These are phyloP conservation scores for Fraxinus dipetala DNA, from an alignment of 305 asterid species.

Conservation along the genomic window DNA sequence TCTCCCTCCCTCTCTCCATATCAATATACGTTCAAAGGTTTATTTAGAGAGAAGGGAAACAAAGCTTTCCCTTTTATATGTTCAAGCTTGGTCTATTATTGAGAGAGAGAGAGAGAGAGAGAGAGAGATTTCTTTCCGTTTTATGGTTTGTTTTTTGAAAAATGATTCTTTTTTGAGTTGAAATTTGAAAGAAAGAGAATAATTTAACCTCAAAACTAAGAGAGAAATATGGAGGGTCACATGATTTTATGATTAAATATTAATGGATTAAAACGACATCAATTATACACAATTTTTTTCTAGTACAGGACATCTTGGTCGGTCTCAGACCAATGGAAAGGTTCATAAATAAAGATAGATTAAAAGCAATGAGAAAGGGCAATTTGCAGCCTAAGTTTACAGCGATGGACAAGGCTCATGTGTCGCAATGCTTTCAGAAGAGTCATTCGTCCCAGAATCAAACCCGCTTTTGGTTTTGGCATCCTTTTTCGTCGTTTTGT, in stretches of 20 bases:
- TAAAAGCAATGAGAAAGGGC: background rate
- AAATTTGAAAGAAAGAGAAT: slow-evolving; percentile 12
- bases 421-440: background rate
- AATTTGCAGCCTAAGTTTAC: background rate
- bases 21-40: background rate
- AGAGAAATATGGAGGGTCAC: slow-evolving; percentile 25
- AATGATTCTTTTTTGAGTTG: background rate
- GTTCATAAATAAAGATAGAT: background rate
- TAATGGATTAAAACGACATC: background rate
- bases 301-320: background rate
- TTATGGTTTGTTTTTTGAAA: background rate
- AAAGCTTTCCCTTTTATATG: background rate
- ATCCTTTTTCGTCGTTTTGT: slow-evolving; percentile 35
- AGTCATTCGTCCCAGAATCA: slow-evolving; percentile 14
- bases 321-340: background rate
- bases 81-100: background rate
- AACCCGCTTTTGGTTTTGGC: slow-evolving; percentile 18
- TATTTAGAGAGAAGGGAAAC: slow-evolving; percentile 27
- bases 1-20: background rate
- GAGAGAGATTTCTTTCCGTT: background rate
- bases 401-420: background rate
- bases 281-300: background rate
- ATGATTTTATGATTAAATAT: background rate
- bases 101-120: background rate
- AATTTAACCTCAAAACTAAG: background rate